Percentiles rank a stretch among this genome's conserved stretches.
Conservation (phyloP, 148 eudicot species). For the Camellia lanceoleosa region DNA sequence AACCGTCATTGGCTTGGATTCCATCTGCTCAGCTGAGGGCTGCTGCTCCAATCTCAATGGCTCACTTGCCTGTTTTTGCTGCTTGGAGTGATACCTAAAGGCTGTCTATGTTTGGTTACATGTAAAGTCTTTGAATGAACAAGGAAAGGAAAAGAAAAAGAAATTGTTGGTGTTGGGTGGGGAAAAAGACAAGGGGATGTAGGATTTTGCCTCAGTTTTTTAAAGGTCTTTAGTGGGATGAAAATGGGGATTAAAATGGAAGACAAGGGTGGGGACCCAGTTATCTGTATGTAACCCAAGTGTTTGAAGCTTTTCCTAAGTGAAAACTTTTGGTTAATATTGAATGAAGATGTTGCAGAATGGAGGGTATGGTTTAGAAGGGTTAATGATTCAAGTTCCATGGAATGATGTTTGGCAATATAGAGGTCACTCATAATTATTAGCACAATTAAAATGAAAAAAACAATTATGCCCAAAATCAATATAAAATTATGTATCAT, state of each 20-base stretch:
- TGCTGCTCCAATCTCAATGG: slow-evolving; percentile 36
- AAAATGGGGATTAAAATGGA: slow-evolving; percentile 32
- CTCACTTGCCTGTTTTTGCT: slow-evolving; percentile 65
- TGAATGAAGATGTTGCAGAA: slow-evolving; percentile 34
- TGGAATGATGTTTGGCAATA: slow-evolving; percentile 28
- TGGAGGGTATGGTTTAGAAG: slow-evolving; percentile 22
- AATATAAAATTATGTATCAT: no score
- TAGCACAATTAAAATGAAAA: no score
- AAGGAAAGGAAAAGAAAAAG: slow-evolving; percentile 7
- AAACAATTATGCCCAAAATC: neutral
- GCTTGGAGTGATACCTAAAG: slow-evolving; percentile 57
- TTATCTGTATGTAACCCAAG: slow-evolving; percentile 31
- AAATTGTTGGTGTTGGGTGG: slow-evolving; percentile 18
- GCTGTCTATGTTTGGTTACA: slow-evolving; percentile 14
- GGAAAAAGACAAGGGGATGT: neutral
- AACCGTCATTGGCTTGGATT: slow-evolving; percentile 37
- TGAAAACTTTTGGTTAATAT: slow-evolving; percentile 35
- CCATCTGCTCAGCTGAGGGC: slow-evolving; percentile 37
- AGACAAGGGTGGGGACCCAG: slow-evolving; percentile 23
- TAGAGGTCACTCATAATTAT: neutral
- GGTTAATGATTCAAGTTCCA: slow-evolving; percentile 25
- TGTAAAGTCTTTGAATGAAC: slow-evolving; percentile 25
- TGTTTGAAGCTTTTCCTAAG: slow-evolving; percentile 38
- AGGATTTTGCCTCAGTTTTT: slow-evolving; percentile 17
- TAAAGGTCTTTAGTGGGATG: slow-evolving; percentile 15